Base-by-base conservation (phyloP, 2,329 filamentous ascomycete species). In the Stachybotrys echinatus region DNA sequence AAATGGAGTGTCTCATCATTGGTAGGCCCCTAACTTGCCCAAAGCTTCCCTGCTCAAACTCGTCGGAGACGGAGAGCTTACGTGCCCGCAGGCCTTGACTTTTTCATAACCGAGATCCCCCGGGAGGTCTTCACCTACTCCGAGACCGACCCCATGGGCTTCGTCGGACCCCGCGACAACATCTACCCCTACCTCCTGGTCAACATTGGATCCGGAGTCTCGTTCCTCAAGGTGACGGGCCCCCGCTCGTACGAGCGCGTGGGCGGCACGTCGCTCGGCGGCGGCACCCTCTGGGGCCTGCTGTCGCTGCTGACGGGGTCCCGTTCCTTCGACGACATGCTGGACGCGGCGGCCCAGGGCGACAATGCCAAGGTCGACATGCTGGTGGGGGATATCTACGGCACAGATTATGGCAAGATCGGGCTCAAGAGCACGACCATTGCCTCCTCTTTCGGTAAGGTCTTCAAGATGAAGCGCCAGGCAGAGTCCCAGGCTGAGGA, bases 1-100 rank as follows among this genome's bases (percentile, higher is more conserved):
- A 99, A 72, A 99, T 99, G 94, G 91, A 96, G 68, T 99, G 94
- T 65, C 74, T 99, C 51, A 99, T 99, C 55, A 94, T 94, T 62
- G 91, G 89, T 91, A 68, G 56, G 75, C 21, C 8, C 23, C 14
- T 31, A 40, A 18, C 17, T 37, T 10, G 31, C 38, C 8, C 38
- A 40, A 40, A 8, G 2, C 17, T 40, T n/a, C 38, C n/a, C 18
- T 40, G 38, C 27, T n/a, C n/a, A n/a, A n/a, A n/a, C n/a, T n/a
- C n/a, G n/a, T n/a, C n/a, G n/a, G 31, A 37, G 10, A 21, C n/a
- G n/a, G 39, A 42, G 10, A 14, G 19, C 42, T 44, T n/a, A 23
- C 19, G 17, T 22, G 27, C 54, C 31, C 12, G n/a, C 6, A 90
- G 91, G 92, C 12, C 84, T 99, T 42, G 94, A 99, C 67, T 99